Evolutionary conservation across 371 early-diverging fungal species (phyloP).

Genomic region (Funneliformis caledonium): DNA sequence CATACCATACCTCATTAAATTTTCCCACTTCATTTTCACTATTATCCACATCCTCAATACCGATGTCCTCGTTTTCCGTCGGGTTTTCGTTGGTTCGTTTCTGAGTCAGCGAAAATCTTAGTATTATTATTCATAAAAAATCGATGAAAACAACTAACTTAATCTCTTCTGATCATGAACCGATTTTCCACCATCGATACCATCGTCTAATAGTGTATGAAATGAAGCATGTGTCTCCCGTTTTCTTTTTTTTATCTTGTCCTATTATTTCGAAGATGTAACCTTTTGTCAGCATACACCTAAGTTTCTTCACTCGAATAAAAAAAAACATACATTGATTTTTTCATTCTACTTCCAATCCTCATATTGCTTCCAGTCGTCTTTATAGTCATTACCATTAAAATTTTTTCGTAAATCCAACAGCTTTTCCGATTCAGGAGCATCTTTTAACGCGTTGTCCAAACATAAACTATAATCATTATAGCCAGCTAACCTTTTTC

Average conservation of each 20-base stretch:
- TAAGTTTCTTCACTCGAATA: neutral
- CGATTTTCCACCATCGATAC: constrained; percentile 1
- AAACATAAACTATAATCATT: constrained; percentile 12
- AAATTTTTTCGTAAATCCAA: neutral
- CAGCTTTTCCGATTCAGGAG: constrained; percentile 12
- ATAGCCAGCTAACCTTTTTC: neutral
- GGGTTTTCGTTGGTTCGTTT: neutral
- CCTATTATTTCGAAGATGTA: constrained; percentile 13
- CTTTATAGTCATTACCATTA: constrained; percentile 5
- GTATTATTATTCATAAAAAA: constrained; percentile 1
- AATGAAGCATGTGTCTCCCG: constrained; percentile 6
- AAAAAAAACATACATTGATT: neutral
- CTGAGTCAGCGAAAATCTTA: constrained; percentile 16
- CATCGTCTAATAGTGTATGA: constrained; percentile 13
- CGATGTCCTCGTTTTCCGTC: neutral
- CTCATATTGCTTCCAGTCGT: constrained; percentile 9
- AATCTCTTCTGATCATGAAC: neutral
- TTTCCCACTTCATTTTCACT: too few relatives aligned
- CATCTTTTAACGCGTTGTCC: constrained; percentile 3
- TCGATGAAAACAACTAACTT: neutral
- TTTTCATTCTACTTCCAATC: neutral
- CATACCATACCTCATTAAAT: too few relatives aligned
- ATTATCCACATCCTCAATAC: too few relatives aligned
- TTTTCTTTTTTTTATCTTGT: constrained; percentile 30
- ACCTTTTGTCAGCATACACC: neutral